Evolutionary conservation across 768 basidiomycete species (phyloP).

Genomic region (Russula sp.): DNA sequence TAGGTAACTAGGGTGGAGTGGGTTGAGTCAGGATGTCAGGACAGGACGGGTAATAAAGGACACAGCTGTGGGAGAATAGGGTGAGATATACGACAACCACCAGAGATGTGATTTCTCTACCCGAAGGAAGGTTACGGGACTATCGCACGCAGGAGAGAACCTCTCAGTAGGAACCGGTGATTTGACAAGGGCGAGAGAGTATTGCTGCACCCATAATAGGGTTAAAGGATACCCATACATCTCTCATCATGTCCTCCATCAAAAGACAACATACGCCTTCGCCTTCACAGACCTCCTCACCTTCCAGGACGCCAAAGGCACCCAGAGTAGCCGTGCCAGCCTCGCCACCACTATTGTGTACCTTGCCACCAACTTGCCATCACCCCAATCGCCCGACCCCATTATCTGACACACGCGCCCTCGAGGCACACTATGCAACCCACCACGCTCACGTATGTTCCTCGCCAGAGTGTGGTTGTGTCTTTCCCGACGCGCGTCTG

Average conservation of each 20-base stretch:
- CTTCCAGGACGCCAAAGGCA: constrained; percentile 21
- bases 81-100: too few relatives aligned
- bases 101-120: too few relatives aligned
- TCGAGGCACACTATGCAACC: constrained; percentile 78
- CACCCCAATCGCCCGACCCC: constrained; percentile 49
- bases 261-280: constrained; percentile 19
- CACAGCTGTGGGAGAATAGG: too few relatives aligned
- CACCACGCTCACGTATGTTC: constrained; percentile 84
- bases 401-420: constrained; percentile 59
- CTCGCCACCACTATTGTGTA: constrained; percentile 45
- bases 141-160: too few relatives aligned
- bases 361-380: constrained; percentile 79
- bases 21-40: too few relatives aligned
- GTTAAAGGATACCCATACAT: too few relatives aligned
- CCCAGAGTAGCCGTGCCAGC: constrained; percentile 1
- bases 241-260: constrained; percentile 3
- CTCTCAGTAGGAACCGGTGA: too few relatives aligned
- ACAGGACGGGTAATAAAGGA: too few relatives aligned
- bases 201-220: too few relatives aligned
- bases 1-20: too few relatives aligned
- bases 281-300: constrained; percentile 5
- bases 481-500: constrained; percentile 79
- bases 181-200: too few relatives aligned
- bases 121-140: too few relatives aligned
- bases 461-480: constrained; percentile 59